Conservation (phyloP, 345 rosid genomes). For the Melaleuca alternifolia region DNA sequence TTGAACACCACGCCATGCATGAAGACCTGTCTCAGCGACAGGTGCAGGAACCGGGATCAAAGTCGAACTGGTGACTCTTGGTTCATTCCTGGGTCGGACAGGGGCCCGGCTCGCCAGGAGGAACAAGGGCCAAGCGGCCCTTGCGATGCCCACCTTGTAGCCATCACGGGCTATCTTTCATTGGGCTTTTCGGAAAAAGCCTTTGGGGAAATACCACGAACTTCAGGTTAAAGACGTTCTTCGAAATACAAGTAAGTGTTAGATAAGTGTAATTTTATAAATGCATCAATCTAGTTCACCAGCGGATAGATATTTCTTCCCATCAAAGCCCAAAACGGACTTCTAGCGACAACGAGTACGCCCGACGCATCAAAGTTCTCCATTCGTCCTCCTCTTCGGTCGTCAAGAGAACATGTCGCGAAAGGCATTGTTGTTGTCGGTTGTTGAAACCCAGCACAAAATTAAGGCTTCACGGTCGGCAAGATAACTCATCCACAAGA, state of each 20-base stretch:
- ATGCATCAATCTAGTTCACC: no score
- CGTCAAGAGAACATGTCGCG: no score
- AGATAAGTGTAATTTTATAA: neutral
- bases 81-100: neutral
- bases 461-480: no score
- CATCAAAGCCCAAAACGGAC: neutral
- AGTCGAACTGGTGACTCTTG: neutral
- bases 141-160: conserved; percentile 48
- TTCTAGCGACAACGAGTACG: neutral
- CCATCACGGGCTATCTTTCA: conserved; percentile 17
- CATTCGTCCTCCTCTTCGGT: no score
- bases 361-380: no score
- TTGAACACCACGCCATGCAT: conserved; percentile 69
- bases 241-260: neutral
- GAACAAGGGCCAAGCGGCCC: conserved; percentile 67
- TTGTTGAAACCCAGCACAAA: no score
- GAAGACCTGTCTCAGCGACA: conserved; percentile 1
- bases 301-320: no score
- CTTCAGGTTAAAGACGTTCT: neutral
- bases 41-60: neutral
- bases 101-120: conserved; percentile 51
- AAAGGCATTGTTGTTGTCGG: no score
- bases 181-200: neutral
- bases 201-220: neutral
- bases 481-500: no score